Conservation (phyloP, 164 flowering plant genomes). For the Protea cynaroides region DNA sequence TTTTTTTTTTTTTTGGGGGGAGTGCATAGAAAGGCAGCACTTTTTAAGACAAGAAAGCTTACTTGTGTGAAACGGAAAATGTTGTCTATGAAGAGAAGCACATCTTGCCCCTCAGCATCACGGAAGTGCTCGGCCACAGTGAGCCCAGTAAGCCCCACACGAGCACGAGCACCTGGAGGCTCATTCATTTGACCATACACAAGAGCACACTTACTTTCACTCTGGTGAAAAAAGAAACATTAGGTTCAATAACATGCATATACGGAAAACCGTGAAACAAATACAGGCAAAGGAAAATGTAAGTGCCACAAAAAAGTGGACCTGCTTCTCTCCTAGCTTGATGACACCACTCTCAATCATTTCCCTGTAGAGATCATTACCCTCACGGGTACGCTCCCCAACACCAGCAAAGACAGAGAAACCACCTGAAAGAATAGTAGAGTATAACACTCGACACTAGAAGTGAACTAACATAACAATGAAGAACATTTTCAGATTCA, state of each 20-base stretch:
- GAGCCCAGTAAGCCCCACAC: conserved; percentile 68
- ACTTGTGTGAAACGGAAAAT: conserved; percentile 97
- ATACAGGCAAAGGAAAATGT: background rate
- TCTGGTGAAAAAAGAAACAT: conserved; percentile 6
- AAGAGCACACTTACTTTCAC: conserved; percentile 32
- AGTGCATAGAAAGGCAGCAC: background rate
- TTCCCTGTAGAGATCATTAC: conserved; percentile 88
- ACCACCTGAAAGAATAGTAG: conserved; percentile 47
- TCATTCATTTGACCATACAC: conserved; percentile 42
- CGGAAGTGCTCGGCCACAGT: conserved; percentile 96
- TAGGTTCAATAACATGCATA: background rate
- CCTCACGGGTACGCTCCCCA: conserved; percentile 88
- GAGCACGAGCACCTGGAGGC: conserved; percentile 42
- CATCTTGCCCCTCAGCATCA: conserved; percentile 97
- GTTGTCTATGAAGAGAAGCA: conserved; percentile 94
- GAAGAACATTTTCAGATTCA: background rate
- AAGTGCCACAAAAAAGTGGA: conserved; percentile 3
- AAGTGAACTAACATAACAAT: background rate
- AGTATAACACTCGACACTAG: background rate
- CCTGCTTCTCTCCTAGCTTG: conserved; percentile 89
- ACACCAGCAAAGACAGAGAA: conserved; percentile 96
- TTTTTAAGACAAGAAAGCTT: conserved; percentile 6
- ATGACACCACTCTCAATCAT: conserved; percentile 97
- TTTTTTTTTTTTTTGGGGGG: no score
- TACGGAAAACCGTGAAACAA: background rate